Conservation (phyloP, 164 flowering plant species). For the Aristolochia contorta region DNA sequence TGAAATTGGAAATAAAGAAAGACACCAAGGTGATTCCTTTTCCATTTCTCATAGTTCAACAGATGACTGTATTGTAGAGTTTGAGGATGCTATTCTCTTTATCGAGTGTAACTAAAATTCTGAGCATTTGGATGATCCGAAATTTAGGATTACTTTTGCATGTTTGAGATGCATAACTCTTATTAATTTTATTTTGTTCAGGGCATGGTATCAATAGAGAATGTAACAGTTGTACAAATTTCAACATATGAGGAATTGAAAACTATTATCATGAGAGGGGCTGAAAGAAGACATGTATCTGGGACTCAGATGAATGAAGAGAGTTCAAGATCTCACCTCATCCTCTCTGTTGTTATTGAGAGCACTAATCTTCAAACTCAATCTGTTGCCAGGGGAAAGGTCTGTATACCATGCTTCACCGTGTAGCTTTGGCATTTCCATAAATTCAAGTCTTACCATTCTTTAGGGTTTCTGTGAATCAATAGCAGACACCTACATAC, state of each 20-base stretch:
- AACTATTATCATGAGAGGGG: conserved; percentile 59
- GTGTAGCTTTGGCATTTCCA: neutral
- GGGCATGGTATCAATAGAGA: conserved; percentile 96
- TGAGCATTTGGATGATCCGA: neutral
- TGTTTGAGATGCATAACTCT: neutral
- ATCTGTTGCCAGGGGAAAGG: conserved; percentile 91
- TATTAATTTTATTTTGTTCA: conserved; percentile 11
- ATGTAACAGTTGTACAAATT: conserved; percentile 60
- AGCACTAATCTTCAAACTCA: conserved; percentile 94
- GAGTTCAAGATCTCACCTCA: conserved; percentile 93
- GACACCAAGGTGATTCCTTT: conserved; percentile 67
- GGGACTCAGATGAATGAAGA: conserved; percentile 98
- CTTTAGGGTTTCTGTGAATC: too few species aligned
- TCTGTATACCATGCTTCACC: conserved; percentile 8
- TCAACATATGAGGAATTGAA: conserved; percentile 73
- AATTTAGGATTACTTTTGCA: too few species aligned
- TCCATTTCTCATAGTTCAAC: too few species aligned
- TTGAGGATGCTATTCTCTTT: too few species aligned
- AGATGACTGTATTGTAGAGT: neutral
- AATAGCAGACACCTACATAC: too few species aligned
- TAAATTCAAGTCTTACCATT: too few species aligned
- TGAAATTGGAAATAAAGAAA: conserved; percentile 85
- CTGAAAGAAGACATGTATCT: conserved; percentile 76
- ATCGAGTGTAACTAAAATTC: too few species aligned
- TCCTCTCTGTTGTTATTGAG: conserved; percentile 83